phyloP scores from a whole-genome alignment of 805 yeast genomes.

The Ogataea thermomethanolica region DNA sequence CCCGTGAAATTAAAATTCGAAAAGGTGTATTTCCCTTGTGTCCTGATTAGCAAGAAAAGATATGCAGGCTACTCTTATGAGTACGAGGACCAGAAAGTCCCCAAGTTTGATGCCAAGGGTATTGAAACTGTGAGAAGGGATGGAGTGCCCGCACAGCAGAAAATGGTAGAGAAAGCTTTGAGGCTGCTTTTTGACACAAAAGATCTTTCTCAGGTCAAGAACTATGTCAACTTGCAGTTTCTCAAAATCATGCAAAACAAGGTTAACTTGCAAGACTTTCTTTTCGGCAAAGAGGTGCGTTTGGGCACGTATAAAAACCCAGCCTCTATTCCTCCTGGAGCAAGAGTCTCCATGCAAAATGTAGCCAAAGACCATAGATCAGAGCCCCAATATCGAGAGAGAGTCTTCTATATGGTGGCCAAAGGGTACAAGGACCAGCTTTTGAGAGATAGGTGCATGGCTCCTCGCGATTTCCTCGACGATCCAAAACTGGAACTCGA shows the following conservation, averaged over 20 bases:
- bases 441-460: slow-evolving; percentile 70
- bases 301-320: slow-evolving; percentile 79
- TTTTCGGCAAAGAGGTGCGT: slow-evolving; percentile 87
- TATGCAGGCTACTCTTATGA: slow-evolving; percentile 88
- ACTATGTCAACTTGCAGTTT: slow-evolving; percentile 64
- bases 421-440: slow-evolving; percentile 52
- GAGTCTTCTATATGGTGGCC: slow-evolving; percentile 83
- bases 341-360: slow-evolving; percentile 65
- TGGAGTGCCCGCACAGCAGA: slow-evolving; percentile 90
- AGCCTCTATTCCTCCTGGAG: slow-evolving; percentile 84
- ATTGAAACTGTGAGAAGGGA: slow-evolving; percentile 93
- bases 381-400: slow-evolving; percentile 83
- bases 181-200: slow-evolving; percentile 66
- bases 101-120: slow-evolving; percentile 92
- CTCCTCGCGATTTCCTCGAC: slow-evolving; percentile 71
- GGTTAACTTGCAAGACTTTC: slow-evolving; percentile 74
- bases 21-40: slow-evolving; percentile 85
- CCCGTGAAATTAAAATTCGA: slow-evolving; percentile 87
- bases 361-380: slow-evolving; percentile 63
- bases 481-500: slow-evolving; percentile 50
- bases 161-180: slow-evolving; percentile 68
- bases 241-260: slow-evolving; percentile 57
- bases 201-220: slow-evolving; percentile 68
- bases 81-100: slow-evolving; percentile 45
- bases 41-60: slow-evolving; percentile 80